Evolutionary conservation across 2,329 filamentous ascomycete genomes (phyloP).

Genomic region (Thelonectria blattea): DNA sequence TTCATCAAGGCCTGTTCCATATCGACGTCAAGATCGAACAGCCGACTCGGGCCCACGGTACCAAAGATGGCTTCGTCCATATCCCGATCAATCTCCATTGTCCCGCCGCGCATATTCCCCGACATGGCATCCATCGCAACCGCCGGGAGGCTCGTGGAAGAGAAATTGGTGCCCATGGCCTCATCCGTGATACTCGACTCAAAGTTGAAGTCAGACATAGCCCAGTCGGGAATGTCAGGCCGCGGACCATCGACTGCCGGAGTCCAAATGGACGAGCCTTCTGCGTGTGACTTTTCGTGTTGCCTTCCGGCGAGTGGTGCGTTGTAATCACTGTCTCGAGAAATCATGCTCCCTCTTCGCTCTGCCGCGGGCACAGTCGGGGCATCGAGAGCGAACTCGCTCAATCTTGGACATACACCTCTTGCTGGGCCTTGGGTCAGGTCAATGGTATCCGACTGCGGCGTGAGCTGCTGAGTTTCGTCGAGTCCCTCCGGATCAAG

Average conservation of each 20-base stretch:
- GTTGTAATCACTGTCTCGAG: background rate
- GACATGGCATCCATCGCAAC: background rate
- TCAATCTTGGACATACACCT: background rate
- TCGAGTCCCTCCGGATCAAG: background rate
- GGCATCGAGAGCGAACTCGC: background rate
- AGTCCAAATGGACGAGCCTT: background rate
- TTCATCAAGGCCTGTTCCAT: slow-evolving; percentile 22
- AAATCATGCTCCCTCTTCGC: background rate
- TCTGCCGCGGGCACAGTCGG: background rate
- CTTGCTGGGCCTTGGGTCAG: background rate
- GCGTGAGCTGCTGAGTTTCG: slow-evolving; percentile 5
- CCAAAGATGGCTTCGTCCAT: slow-evolving; percentile 16
- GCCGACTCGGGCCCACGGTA: slow-evolving; percentile 9
- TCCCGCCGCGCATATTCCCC: background rate
- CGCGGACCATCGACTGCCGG: background rate
- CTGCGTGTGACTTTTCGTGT: background rate
- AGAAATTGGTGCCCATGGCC: slow-evolving; percentile 3
- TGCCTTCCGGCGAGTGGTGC: background rate
- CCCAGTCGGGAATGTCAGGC: slow-evolving; percentile 16
- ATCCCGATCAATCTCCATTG: background rate
- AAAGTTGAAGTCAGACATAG: slow-evolving; percentile 29
- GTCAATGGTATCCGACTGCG: slow-evolving; percentile 3
- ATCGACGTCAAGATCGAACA: slow-evolving; percentile 23
- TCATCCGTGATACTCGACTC: slow-evolving; percentile 21
- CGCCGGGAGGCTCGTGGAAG: background rate